Evolutionary conservation across 2,329 filamentous ascomycete species (phyloP), one percentile per base, ranked within the genome.

Genomic region (Bertia moriformis): DNA sequence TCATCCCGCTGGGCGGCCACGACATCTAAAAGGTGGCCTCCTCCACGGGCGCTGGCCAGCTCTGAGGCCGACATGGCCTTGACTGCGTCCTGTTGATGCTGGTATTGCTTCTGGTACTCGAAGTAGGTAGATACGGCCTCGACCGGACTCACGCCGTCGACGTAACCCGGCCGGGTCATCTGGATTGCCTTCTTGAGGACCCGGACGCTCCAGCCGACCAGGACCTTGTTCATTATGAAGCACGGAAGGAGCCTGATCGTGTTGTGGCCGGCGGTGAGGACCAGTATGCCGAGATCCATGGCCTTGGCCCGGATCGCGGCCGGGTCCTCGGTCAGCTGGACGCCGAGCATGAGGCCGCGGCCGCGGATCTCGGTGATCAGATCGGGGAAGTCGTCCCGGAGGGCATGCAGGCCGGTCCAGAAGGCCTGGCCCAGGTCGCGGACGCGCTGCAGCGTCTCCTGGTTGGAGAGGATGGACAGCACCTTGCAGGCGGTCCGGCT

Each of bases 251-350:
- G 94, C 37, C 91, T 71, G 48, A 98, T 61, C 7, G 88, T 95
- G 54, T 96, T 94, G 19, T 78, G 87, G 1, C 91, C 91, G 19
- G 86, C 89, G 1, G 87, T 95, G 52, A 98, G 95, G 43, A 98
- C 68, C 42, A 98, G 59, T 51, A 98, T 58, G 0, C 91, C 91
- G 43, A 86, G 71, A 64, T 96, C 86, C 44, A 89, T 69, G 14
- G 88, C 87, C 7, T 87, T 88, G 46, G 80, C 86, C 43, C 98
- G 69, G 43, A 98, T 78, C 12, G 68, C 71, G 15, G 71, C 69
- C 19, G 77, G 84, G 54, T 91, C 82, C 46, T 76, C 66, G 4
- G 69, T 75, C 41, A 98, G 63, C 62, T 98, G 91, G 35, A 94
- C 59, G 18, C 91, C 91, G 7, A 96, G 62, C 42, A 96, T 86